phyloP scores from a whole-genome alignment of 2,329 filamentous ascomycete genomes.

The Fusarium aywerte region DNA sequence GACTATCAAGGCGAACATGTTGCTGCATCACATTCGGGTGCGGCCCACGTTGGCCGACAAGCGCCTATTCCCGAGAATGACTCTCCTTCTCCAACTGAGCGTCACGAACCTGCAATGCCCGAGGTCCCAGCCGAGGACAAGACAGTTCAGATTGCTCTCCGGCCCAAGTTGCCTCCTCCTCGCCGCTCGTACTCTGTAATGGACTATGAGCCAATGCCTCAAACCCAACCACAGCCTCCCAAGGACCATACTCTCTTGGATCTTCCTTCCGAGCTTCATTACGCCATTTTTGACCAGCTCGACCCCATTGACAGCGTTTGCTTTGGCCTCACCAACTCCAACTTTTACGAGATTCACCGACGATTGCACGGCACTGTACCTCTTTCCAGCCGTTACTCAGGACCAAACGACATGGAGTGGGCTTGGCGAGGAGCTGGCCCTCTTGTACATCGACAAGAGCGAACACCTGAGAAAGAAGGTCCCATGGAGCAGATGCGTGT shows the following conservation, averaged over 20 bases:
- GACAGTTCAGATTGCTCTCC: slow-evolving; percentile 41
- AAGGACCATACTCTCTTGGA: slow-evolving; percentile 60
- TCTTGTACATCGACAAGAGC: slow-evolving; percentile 50
- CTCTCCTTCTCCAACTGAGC: slow-evolving; percentile 19
- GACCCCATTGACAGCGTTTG: slow-evolving; percentile 73
- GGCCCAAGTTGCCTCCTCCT: slow-evolving; percentile 57
- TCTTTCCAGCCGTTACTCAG: slow-evolving; percentile 65
- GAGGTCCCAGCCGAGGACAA: slow-evolving; percentile 34
- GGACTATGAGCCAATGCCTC: slow-evolving; percentile 62
- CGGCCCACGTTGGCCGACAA: slow-evolving; percentile 44
- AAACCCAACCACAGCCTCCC: slow-evolving; percentile 61
- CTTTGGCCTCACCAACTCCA: slow-evolving; percentile 67
- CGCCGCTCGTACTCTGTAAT: slow-evolving; percentile 70
- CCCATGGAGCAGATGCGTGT: slow-evolving; percentile 61
- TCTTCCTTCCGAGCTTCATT: slow-evolving; percentile 69
- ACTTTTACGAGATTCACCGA: slow-evolving; percentile 68
- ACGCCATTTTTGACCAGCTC: slow-evolving; percentile 69
- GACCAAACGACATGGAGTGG: slow-evolving; percentile 72
- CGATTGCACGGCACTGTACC: slow-evolving; percentile 66
- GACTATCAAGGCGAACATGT: slow-evolving; percentile 54
- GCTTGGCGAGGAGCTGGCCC: slow-evolving; percentile 68
- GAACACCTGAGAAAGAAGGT: slow-evolving; percentile 23
- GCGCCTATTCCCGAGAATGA: slow-evolving; percentile 52
- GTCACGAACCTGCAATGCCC: slow-evolving; percentile 27
- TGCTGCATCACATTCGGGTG: slow-evolving; percentile 36